Conservation (phyloP, 768 basidiomycete species). For the Trichaptum fuscoviolaceum region DNA sequence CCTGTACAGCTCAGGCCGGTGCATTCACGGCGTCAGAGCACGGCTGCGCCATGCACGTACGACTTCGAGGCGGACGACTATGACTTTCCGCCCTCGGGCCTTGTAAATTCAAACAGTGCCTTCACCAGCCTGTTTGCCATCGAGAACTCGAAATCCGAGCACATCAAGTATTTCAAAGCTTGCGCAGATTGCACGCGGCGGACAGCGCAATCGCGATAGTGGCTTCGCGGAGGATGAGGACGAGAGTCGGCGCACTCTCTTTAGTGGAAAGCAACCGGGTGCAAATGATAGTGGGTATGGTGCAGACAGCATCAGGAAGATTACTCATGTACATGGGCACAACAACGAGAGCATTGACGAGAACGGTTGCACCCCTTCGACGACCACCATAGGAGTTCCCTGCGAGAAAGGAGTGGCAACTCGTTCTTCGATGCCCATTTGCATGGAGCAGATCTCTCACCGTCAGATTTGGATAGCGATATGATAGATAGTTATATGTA, state of each 20-base stretch:
- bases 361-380: constrained; percentile 46
- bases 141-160: constrained; percentile 3
- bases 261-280: neutral
- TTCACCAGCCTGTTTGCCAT: constrained; percentile 20
- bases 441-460: constrained; percentile 23
- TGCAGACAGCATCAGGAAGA: neutral
- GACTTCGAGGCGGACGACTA: constrained; percentile 61
- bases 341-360: constrained; percentile 18
- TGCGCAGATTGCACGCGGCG: neutral
- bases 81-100: constrained; percentile 77
- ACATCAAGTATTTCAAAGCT: constrained; percentile 4
- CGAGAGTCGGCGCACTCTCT: neutral
- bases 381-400: constrained; percentile 36
- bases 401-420: neutral
- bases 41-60: constrained; percentile 38
- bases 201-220: neutral
- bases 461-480: constrained; percentile 21
- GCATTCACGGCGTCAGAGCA: neutral
- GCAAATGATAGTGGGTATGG: neutral
- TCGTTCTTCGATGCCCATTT: constrained; percentile 22
- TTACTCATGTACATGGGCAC: constrained; percentile 10
- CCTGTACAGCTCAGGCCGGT: constrained; percentile 6
- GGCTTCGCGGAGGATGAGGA: neutral
- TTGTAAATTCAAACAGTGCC: neutral
- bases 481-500: too few relatives aligned